These are phyloP conservation scores for Xylaria longipes DNA, from an alignment of 495 filamentous ascomycete species.

Conservation along the genomic window DNA sequence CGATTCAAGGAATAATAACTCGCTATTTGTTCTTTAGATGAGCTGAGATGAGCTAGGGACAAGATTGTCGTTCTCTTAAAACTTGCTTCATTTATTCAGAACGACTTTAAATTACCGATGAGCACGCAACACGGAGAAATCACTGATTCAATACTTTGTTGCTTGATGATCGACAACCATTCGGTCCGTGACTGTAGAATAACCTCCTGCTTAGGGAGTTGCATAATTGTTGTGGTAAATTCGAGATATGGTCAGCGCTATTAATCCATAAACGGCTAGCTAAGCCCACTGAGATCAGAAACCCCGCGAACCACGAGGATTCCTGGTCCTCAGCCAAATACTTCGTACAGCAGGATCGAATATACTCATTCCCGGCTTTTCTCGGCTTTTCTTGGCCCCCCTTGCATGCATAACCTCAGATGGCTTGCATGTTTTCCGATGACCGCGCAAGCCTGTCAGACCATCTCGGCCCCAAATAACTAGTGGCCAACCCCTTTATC, in stretches of 20 bases:
- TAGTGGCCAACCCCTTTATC: constrained; percentile 12
- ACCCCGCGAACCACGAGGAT: neutral
- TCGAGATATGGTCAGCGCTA: neutral
- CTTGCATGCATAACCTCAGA: neutral
- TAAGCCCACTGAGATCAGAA: neutral
- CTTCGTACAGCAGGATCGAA: too few species aligned
- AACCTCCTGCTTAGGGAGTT: neutral
- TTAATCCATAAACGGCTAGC: constrained; percentile 1
- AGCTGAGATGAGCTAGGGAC: neutral
- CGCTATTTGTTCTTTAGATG: neutral
- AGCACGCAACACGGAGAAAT: neutral
- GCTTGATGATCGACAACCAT: neutral
- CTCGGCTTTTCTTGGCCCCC: constrained; percentile 8
- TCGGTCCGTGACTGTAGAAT: neutral
- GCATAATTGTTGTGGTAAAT: neutral
- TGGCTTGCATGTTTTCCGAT: constrained; percentile 5
- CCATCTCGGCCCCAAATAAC: neutral
- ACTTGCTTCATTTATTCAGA: neutral
- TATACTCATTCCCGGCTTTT: too few species aligned
- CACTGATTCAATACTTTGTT: neutral
- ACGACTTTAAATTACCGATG: neutral
- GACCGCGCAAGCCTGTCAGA: neutral
- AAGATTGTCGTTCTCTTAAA: neutral
- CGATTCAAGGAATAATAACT: neutral
- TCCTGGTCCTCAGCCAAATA: neutral